Evolutionary conservation across 352 stramenopile genomes (phyloP), one percentile per base, ranked within the genome.

Genomic region (Poterioochromonas sp.): DNA sequence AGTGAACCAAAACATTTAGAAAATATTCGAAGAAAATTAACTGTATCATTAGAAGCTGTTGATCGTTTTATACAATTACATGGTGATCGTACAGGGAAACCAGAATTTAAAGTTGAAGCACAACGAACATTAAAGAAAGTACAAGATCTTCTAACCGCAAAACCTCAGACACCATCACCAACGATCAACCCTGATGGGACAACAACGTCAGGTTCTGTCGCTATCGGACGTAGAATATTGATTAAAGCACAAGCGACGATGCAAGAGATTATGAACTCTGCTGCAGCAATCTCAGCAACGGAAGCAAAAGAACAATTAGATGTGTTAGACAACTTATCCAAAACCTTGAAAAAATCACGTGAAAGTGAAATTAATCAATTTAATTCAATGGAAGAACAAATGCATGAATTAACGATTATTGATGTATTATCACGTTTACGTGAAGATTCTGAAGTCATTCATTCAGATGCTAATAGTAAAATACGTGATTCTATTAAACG

Each of bases 251-350:
- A 68, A 39, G 5, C 58, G 8, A 29, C 58, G 12, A 29, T 68
- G 34, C 58, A 68, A 68, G 58, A 68, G 26, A 68, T 68, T 68
- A 68, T 68, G 58, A 68, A 68, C 26, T 68, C 58, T 15, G 58
- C 58, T 39, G 58, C 58, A 15, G 58, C 58, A 29, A 68, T 68
- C 26, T 12, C 58, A 39, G 5, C 26, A 39, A 37, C 58, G 5
- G 5, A 32, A 32, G 12, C 58, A 32, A 68, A 35, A 68, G 58
- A 68, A 40, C 5, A 68, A 5, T 39, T 68, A 32, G 34, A 68
- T 11, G 26, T 29, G 5, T 35, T 68, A 18, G 58, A 68, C 29
- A 68, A 39, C 12, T 35, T 68, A 39, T 8, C 34, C 11, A 35
- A 37, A 39, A 29, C 26, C 5, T 40, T 68, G 58, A 32, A 68